Evolutionary conservation across 208 protist genomes (phyloP).

Genomic region (Lotmaria passim): DNA sequence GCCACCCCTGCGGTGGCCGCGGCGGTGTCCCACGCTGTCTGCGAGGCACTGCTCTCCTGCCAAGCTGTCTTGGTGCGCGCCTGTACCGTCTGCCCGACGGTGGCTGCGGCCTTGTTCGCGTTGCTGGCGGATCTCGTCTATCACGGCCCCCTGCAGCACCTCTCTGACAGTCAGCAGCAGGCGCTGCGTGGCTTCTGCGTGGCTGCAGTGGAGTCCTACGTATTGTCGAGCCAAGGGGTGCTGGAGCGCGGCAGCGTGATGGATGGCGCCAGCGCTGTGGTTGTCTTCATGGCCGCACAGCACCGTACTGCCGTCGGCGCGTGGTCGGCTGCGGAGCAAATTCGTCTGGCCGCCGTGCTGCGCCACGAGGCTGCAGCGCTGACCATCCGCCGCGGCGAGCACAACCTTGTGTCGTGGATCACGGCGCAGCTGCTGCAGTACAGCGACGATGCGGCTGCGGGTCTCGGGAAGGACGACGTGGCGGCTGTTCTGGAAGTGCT

Average conservation of each 20-base stretch:
- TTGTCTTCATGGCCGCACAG: slow-evolving; percentile 28
- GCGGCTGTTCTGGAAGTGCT: slow-evolving; percentile 26
- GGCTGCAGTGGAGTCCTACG: slow-evolving; percentile 18
- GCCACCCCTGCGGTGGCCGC: slow-evolving; percentile 25
- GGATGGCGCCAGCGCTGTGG: slow-evolving; percentile 29
- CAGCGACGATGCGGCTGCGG: neutral
- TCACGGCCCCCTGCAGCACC: slow-evolving; percentile 34
- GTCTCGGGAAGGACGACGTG: slow-evolving; percentile 3
- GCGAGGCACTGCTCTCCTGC: slow-evolving; percentile 24
- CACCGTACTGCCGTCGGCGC: slow-evolving; percentile 6
- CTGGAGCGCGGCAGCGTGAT: slow-evolving; percentile 40
- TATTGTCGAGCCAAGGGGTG: slow-evolving; percentile 19
- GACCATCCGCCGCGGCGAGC: slow-evolving; percentile 26
- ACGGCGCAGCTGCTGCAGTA: slow-evolving; percentile 31
- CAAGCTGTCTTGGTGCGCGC: slow-evolving; percentile 21
- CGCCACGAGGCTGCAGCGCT: slow-evolving; percentile 15
- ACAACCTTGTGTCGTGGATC: slow-evolving; percentile 38
- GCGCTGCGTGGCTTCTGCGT: slow-evolving; percentile 28
- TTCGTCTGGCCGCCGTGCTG: slow-evolving; percentile 1
- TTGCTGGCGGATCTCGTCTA: slow-evolving; percentile 67
- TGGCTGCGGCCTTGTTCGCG: slow-evolving; percentile 54
- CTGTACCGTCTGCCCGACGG: slow-evolving; percentile 55
- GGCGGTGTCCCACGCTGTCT: slow-evolving; percentile 30
- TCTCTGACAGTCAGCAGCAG: slow-evolving; percentile 8
- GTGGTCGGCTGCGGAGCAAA: slow-evolving; percentile 22